Base-by-base conservation (phyloP, 2,329 filamentous ascomycete genomes). In the Cladosporium cucumerinum region DNA sequence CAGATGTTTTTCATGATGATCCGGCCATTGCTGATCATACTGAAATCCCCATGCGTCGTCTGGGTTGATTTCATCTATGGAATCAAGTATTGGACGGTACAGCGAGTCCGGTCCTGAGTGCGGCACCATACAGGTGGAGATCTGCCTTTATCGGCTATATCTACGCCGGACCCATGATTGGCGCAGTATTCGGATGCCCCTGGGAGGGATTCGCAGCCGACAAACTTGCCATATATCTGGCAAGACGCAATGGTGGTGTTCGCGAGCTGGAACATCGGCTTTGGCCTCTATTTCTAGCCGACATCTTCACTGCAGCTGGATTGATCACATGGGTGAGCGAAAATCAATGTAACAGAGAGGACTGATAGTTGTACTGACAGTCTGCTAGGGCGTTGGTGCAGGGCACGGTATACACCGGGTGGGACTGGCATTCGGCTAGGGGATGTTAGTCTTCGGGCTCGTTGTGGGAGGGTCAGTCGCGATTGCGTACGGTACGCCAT, bases 121-220 rank as follows among this genome's bases (percentile, higher is more conserved):
- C 58, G 1, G 57, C 71, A 6, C 76, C 76, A 1, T 80, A 80
- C 69, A 76, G 75, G 66, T 76, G 75, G 61, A 67, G 71, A 1
- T 66, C 75, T 25, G 71, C 72, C 2, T 72, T 74, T 65, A 73
- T 85, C 3, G 84, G 83, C 1, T 82, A 86, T 0, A 84, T 81
- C 3, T 71, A 85, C 1, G 82, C 85, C 55, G 83, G 85, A 6
- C 83, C 84, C 7, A 72, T 85, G 32, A 23, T 63, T 8, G 60
- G 60, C 5, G 60, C 52, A 21, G 60, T 46, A 10, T 54, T 84
- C 69, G 85, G 85, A 43, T 64, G 60, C 23, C n/a, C 48, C 11
- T 63, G 52, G 49, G 36, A 49, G 5, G 73, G 69, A 26, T 74
- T 78, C 69, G 75, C 78, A 28, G 77, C 78, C 4, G 60, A 63